Conservation (phyloP, 2,329 filamentous ascomycete genomes). For the Westerdykella ornata region DNA sequence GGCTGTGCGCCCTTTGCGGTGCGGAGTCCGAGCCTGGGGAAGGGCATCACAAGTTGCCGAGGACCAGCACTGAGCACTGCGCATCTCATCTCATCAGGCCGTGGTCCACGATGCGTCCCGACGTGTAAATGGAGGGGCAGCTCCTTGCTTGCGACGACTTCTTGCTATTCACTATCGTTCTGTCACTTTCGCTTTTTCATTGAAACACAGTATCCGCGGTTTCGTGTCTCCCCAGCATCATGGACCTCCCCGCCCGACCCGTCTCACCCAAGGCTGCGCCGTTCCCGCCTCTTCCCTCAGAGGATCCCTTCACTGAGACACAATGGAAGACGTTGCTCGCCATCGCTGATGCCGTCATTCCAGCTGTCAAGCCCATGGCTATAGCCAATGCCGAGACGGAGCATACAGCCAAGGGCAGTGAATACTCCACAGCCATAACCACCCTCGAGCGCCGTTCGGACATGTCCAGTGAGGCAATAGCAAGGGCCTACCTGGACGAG, state of each 20-base stretch:
- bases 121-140: no score
- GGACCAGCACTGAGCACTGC: no score
- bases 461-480: constrained; percentile 35
- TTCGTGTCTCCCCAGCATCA: constrained; percentile 5
- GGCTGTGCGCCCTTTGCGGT: no score
- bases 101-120: no score
- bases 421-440: constrained; percentile 45
- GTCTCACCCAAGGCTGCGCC: constrained; percentile 37
- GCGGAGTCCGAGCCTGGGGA: no score
- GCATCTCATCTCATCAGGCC: no score
- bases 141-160: no score
- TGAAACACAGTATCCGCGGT: no score
- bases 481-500: constrained; percentile 50
- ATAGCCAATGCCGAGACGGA: constrained; percentile 35
- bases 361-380: constrained; percentile 47
- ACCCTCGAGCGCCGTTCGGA: constrained; percentile 26
- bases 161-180: no score
- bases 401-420: constrained; percentile 45
- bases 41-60: no score
- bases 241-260: constrained; percentile 22
- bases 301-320: constrained; percentile 45
- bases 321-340: constrained; percentile 56
- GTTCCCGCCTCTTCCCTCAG: constrained; percentile 43
- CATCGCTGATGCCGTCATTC: constrained; percentile 53
- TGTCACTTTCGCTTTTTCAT: no score